Conservation (phyloP, 2,329 filamentous ascomycete genomes). For the Calonectria montana region DNA sequence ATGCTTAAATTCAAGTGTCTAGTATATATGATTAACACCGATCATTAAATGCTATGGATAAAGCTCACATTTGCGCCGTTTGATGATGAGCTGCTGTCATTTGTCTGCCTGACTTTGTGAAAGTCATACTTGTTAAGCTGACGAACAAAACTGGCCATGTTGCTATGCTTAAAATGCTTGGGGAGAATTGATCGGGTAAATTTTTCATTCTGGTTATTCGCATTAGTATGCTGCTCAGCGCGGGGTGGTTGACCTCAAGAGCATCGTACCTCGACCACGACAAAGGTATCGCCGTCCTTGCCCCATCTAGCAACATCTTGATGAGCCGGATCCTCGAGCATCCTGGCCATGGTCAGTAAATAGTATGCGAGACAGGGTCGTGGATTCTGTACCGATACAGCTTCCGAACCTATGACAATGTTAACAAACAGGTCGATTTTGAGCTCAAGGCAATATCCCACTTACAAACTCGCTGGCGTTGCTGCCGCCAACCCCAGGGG, state of each 20-base stretch:
- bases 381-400: slow-evolving; percentile 83
- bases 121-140: slow-evolving; percentile 99
- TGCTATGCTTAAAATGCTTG: slow-evolving; percentile 99
- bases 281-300: slow-evolving; percentile 93
- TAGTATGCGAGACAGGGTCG: neutral
- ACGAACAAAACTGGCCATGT: slow-evolving; percentile 96
- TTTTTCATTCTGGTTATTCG: slow-evolving; percentile 83
- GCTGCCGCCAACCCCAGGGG: slow-evolving; percentile 64
- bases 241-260: slow-evolving; percentile 20
- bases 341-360: slow-evolving; percentile 54
- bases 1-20: slow-evolving; percentile 85
- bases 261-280: slow-evolving; percentile 86
- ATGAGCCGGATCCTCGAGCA: slow-evolving; percentile 96
- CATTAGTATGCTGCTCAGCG: slow-evolving; percentile 20
- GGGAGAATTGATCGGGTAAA: slow-evolving; percentile 97
- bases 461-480: slow-evolving; percentile 97
- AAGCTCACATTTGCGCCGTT: slow-evolving; percentile 52
- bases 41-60: too few relatives aligned
- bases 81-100: slow-evolving; percentile 49
- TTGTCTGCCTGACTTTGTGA: slow-evolving; percentile 84
- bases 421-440: slow-evolving; percentile 41
- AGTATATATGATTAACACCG: slow-evolving; percentile 50
- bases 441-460: slow-evolving; percentile 42
- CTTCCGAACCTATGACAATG: slow-evolving; percentile 83
- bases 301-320: slow-evolving; percentile 95